Evolutionary conservation across 176 grass and related monocot species (phyloP).

Genomic region (Aegilops speltoides): DNA sequence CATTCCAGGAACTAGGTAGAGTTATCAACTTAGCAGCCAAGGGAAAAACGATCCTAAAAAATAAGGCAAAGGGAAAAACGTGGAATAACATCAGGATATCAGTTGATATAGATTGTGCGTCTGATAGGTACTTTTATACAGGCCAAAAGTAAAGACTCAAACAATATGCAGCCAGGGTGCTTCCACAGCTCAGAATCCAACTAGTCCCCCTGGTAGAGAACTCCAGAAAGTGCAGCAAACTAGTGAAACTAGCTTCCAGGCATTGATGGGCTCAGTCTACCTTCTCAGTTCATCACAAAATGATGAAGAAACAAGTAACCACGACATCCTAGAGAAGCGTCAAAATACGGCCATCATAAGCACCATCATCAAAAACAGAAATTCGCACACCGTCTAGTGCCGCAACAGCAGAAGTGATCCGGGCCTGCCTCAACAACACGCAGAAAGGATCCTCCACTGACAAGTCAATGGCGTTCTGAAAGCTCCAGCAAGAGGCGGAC

Average conservation of each 20-base stretch:
- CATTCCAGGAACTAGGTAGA: not conserved
- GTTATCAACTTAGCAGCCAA: not conserved
- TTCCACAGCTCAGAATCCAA: not conserved
- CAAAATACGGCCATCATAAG: not conserved
- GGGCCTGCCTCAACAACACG: not conserved
- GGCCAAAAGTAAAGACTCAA: not conserved
- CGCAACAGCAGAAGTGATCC: not conserved
- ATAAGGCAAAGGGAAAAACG: not conserved
- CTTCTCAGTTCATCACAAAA: not conserved
- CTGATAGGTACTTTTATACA: not conserved
- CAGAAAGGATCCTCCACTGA: not conserved
- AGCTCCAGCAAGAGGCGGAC: not conserved
- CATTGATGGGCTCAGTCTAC: not conserved
- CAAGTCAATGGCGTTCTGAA: constrained; percentile 6
- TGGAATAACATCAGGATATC: not conserved
- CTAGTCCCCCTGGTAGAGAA: not conserved
- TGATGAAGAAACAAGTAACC: not conserved
- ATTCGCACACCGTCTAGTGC: not conserved
- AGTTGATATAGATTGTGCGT: not conserved
- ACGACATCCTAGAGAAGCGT: not conserved
- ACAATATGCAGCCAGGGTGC: not conserved
- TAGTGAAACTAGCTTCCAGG: not conserved
- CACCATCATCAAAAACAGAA: not conserved
- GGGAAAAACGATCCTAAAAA: not conserved
- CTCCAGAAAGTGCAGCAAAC: not conserved